Evolutionary conservation across 371 early-diverging fungal species (phyloP), one percentile per base, ranked within the genome.

Genomic region (Zychaea mexicana): DNA sequence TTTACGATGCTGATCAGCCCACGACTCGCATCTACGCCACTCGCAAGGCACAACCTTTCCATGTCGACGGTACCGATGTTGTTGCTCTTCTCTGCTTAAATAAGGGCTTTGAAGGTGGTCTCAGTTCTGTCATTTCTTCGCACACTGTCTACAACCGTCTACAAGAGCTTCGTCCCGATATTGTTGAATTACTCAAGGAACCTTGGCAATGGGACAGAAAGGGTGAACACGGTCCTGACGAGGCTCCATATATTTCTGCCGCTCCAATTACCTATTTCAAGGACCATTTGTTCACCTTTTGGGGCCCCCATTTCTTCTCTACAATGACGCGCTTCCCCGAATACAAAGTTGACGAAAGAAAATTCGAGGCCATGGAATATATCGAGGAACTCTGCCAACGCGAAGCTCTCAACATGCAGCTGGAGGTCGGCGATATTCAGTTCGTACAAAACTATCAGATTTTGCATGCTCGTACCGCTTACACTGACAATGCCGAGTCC

Each of bases 21-120:
- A 73, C 74, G 3, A 80, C 81, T 7, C 81, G 81, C 55, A 77
- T 81, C 28, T 81, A 81, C 52, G 76, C 81, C 24, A 81, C 81
- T 2, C 74, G 78, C 36, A 77, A 72, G 56, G 81, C 81, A 1
- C 78, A 77, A 31, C 81, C 81, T 22, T 81, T 81, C 63, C 81
- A 81, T 30, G 76, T 75, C 3, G 81, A 80, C 52, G 81, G 78
- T 30, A 72, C 81, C 6, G 81, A 81, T 38, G 57, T 77, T 13
- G 81, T 81, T 26, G 74, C 57, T 2, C 58, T 81, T 0, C 61
- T 81, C 10, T 77, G 78, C 59, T 61, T 81, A 26, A 54, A 66
- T 3, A 70, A 71, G 46, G 78, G 76, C 17, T 36, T 61, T 22
- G 72, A 77, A 24, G 78, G 78, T 10, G 81, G 81, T 24, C 46